A percentile compares a stretch with the other conserved stretches of the same genome.
phyloP scores from a whole-genome alignment of 768 basidiomycete genomes.

The Suillus subalutaceus region DNA sequence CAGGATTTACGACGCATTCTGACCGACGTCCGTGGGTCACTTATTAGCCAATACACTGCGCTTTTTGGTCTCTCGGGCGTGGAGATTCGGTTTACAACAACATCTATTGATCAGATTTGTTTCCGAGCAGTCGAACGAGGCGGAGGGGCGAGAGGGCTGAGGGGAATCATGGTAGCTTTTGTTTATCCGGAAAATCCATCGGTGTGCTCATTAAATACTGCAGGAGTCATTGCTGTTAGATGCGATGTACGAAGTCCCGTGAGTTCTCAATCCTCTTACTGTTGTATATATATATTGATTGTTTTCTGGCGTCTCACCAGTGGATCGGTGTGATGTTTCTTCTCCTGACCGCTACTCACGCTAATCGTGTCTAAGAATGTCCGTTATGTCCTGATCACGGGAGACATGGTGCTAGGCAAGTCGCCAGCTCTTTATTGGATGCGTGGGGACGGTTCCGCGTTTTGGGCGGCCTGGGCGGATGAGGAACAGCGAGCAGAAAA shows the following conservation, averaged over 20 bases:
- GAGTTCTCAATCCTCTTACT: slow-evolving; percentile 40
- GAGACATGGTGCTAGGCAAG: slow-evolving; percentile 66
- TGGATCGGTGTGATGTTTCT: slow-evolving; percentile 59
- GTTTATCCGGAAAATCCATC: slow-evolving; percentile 5
- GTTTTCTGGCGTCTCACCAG: slow-evolving; percentile 34
- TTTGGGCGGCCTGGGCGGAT: slow-evolving; percentile 78
- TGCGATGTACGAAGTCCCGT: slow-evolving; percentile 93
- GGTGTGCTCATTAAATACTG: slow-evolving; percentile 8
- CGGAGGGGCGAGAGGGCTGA: slow-evolving; percentile 87
- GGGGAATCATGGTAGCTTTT: slow-evolving; percentile 76
- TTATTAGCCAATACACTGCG: slow-evolving; percentile 87
- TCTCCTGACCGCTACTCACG: neutral
- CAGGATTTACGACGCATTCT: slow-evolving; percentile 87
- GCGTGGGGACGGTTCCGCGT: slow-evolving; percentile 62
- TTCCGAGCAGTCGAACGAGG: slow-evolving; percentile 76
- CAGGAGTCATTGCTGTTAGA: slow-evolving; percentile 84
- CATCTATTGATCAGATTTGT: slow-evolving; percentile 82
- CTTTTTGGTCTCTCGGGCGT: slow-evolving; percentile 84
- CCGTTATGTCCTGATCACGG: slow-evolving; percentile 81
- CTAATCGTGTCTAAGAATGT: slow-evolving; percentile 53
- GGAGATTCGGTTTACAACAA: slow-evolving; percentile 84
- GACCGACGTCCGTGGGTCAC: slow-evolving; percentile 88
- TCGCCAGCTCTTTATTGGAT: slow-evolving; percentile 75
- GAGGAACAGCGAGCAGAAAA: slow-evolving; percentile 49
- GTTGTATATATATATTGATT: slow-evolving; percentile 7